Percentiles rank a stretch among this genome's conserved stretches.
Conservation (phyloP, 495 filamentous ascomycete species). For the Choiromyces venosus region DNA sequence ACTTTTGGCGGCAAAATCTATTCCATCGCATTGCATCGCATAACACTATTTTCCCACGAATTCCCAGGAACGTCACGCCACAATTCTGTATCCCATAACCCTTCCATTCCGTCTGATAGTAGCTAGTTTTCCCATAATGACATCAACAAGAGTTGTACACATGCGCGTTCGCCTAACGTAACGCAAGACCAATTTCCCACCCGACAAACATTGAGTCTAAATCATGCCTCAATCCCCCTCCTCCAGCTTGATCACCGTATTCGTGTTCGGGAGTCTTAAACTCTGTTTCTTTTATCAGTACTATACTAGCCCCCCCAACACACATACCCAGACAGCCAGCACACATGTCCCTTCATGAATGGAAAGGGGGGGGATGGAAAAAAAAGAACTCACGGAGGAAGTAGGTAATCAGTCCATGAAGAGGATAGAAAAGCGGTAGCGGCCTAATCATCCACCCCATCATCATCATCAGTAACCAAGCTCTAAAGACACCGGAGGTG, state of each 20-base stretch:
- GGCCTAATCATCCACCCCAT: background rate
- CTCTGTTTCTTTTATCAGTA: background rate
- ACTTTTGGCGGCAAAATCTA: background rate
- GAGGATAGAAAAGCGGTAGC: constrained; percentile 27
- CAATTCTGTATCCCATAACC: background rate
- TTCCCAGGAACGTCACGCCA: background rate
- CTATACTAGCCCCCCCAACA: background rate
- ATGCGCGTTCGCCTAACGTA: background rate
- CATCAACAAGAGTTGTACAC: background rate
- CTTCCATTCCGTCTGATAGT: background rate
- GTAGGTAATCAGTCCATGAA: constrained; percentile 30
- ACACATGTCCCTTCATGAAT: no score
- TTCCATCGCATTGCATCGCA: background rate
- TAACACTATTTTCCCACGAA: background rate
- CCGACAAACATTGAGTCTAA: background rate
- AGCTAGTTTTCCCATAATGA: background rate
- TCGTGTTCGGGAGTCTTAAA: background rate
- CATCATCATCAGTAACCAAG: background rate
- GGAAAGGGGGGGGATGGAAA: background rate
- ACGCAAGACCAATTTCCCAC: background rate
- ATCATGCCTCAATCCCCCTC: background rate
- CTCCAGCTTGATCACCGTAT: background rate
- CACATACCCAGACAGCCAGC: background rate
- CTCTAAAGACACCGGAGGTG: background rate
- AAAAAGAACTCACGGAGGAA: constrained; percentile 24